These are phyloP conservation scores for Alternaria burnsii DNA, from an alignment of 2,329 filamentous ascomycete genomes.

Conservation along the genomic window DNA sequence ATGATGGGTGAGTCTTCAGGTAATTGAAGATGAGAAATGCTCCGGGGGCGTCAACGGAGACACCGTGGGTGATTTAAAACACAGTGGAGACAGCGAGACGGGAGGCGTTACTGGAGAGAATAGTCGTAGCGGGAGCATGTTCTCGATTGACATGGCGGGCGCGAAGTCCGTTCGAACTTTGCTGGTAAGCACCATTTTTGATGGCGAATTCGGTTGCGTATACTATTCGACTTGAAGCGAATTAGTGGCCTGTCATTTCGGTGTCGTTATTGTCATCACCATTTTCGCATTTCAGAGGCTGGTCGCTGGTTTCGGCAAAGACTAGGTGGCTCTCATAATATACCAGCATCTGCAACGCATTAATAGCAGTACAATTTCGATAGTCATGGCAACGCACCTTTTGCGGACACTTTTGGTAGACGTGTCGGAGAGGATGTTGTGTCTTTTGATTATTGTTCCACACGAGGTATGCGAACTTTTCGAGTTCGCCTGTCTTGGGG, in stretches of 20 bases:
- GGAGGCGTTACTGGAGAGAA: not conserved
- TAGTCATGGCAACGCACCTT: slow-evolving; percentile 58
- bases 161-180: not conserved
- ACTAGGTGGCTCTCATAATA: slow-evolving; percentile 62
- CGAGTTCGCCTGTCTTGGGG: slow-evolving; percentile 54
- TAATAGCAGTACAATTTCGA: not conserved
- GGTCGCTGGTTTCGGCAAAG: slow-evolving; percentile 29
- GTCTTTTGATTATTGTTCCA: slow-evolving; percentile 80
- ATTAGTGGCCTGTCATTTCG: slow-evolving; percentile 15
- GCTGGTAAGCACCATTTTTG: not conserved
- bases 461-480: slow-evolving; percentile 72
- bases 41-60: not conserved
- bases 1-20: not conserved
- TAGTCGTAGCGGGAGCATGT: not conserved
- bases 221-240: slow-evolving; percentile 12
- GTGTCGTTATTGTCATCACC: slow-evolving; percentile 20
- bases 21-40: not conserved
- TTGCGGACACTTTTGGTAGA: slow-evolving; percentile 81
- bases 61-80: not conserved
- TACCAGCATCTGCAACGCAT: slow-evolving; percentile 48
- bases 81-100: not conserved
- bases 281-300: slow-evolving; percentile 21
- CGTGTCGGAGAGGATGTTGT: slow-evolving; percentile 71
- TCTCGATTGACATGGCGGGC: not conserved
- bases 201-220: not conserved